Conservation (phyloP, 768 basidiomycete genomes). For the Mycena rosella region DNA sequence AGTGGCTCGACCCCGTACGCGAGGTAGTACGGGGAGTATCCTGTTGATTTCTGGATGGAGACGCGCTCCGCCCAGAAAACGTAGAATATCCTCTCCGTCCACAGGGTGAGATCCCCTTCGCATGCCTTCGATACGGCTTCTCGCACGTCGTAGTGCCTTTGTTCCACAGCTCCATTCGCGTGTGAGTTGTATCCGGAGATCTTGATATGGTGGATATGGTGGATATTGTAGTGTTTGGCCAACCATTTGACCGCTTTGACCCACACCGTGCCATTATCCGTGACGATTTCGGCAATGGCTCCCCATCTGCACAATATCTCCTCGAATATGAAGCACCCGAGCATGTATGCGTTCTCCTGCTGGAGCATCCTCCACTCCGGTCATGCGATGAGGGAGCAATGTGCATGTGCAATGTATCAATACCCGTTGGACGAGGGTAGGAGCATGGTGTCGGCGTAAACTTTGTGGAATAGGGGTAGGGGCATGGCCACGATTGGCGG, state of each 20-base stretch:
- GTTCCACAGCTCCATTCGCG: not conserved
- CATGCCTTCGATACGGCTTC: not conserved
- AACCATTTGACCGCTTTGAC: slow-evolving; percentile 3
- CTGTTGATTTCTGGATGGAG: not conserved
- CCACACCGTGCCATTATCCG: slow-evolving; percentile 8
- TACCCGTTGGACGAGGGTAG: not conserved
- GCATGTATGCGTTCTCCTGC: not conserved
- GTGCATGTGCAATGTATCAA: not conserved
- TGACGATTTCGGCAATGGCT: not conserved
- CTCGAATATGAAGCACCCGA: slow-evolving; percentile 2
- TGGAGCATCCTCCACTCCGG: slow-evolving; percentile 13
- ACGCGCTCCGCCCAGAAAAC: slow-evolving; percentile 10
- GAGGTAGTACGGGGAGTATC: not conserved
- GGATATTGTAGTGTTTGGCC: not conserved
- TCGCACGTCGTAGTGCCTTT: not conserved
- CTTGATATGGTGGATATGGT: not conserved
- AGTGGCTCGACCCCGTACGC: not conserved
- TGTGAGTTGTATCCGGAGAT: slow-evolving; percentile 1
- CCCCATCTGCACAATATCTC: slow-evolving; percentile 14
- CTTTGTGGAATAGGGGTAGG: not conserved
- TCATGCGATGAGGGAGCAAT: not conserved
- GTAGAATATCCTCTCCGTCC: not conserved
- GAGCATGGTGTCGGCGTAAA: slow-evolving; percentile 4
- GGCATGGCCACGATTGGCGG: not conserved
- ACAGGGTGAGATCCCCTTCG: not conserved